These are phyloP conservation scores for Chalara sp. DNA, from an alignment of 2,329 filamentous ascomycete species.

Conservation along the genomic window DNA sequence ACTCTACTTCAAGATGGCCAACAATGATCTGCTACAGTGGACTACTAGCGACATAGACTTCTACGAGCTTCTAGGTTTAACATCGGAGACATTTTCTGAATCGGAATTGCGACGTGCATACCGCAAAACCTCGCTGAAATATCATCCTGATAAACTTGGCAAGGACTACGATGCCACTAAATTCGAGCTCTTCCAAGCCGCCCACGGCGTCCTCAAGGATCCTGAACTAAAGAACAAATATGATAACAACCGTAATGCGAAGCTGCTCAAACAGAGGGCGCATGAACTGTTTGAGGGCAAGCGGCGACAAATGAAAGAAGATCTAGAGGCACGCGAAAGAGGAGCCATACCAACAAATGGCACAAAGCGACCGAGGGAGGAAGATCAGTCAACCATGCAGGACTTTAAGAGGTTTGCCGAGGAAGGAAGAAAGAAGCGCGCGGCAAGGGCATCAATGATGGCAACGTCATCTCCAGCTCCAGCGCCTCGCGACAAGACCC, in stretches of 20 bases:
- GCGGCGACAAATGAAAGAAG: slow-evolving; percentile 73
- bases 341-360: slow-evolving; percentile 41
- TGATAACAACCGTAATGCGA: slow-evolving; percentile 67
- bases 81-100: slow-evolving; percentile 17
- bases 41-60: slow-evolving; percentile 27
- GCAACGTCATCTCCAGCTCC: slow-evolving; percentile 12
- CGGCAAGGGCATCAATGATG: slow-evolving; percentile 37
- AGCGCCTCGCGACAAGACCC: slow-evolving; percentile 3
- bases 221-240: slow-evolving; percentile 66
- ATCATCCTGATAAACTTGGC: slow-evolving; percentile 88
- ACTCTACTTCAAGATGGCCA: slow-evolving; percentile 18
- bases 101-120: slow-evolving; percentile 49
- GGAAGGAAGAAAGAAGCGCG: slow-evolving; percentile 43
- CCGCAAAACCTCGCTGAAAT: slow-evolving; percentile 77
- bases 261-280: slow-evolving; percentile 62
- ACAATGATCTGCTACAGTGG: slow-evolving; percentile 26
- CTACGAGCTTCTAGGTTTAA: slow-evolving; percentile 25
- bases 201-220: slow-evolving; percentile 76
- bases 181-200: slow-evolving; percentile 80
- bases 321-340: slow-evolving; percentile 72
- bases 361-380: slow-evolving; percentile 51
- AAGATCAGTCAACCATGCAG: slow-evolving; percentile 34
- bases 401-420: slow-evolving; percentile 46
- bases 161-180: slow-evolving; percentile 68
- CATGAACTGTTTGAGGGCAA: slow-evolving; percentile 67